Conservation (phyloP, 2,329 filamentous ascomycete genomes). For the Diaporthe ampelina region DNA sequence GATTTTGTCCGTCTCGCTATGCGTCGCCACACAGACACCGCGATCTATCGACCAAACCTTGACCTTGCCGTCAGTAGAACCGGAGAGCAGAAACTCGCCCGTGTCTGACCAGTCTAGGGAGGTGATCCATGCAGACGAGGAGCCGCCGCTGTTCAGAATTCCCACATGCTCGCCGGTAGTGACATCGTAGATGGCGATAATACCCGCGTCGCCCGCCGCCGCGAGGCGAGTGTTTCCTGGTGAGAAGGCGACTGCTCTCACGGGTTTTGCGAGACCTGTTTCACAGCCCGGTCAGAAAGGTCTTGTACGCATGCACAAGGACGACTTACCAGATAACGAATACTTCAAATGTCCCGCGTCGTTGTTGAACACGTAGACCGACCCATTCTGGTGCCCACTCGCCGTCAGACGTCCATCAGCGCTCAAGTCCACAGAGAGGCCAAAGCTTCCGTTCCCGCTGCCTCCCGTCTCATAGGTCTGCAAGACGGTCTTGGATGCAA, state of each 20-base stretch:
- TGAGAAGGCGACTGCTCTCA: conserved; percentile 89
- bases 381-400: conserved; percentile 92
- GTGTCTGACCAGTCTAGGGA: conserved; percentile 93
- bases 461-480: conserved; percentile 83
- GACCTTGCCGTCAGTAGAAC: conserved; percentile 91
- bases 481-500: conserved; percentile 64
- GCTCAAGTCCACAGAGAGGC: conserved; percentile 86
- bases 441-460: conserved; percentile 78
- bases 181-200: conserved; percentile 94
- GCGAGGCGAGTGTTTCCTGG: conserved; percentile 87
- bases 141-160: conserved; percentile 70
- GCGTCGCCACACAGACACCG: conserved; percentile 88
- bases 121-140: conserved; percentile 91
- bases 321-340: conserved; percentile 80
- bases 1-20: conserved; percentile 88
- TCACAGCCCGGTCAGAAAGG: not conserved
- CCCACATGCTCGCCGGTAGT: conserved; percentile 92
- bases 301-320: not conserved
- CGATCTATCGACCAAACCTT: conserved; percentile 96
- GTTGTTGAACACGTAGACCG: conserved; percentile 95
- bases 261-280: conserved; percentile 85
- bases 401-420: conserved; percentile 87
- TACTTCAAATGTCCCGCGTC: conserved; percentile 87
- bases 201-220: conserved; percentile 87
- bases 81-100: conserved; percentile 90